Evolutionary conservation across 768 basidiomycete species (phyloP).

Genomic region (Podaxis sp.): DNA sequence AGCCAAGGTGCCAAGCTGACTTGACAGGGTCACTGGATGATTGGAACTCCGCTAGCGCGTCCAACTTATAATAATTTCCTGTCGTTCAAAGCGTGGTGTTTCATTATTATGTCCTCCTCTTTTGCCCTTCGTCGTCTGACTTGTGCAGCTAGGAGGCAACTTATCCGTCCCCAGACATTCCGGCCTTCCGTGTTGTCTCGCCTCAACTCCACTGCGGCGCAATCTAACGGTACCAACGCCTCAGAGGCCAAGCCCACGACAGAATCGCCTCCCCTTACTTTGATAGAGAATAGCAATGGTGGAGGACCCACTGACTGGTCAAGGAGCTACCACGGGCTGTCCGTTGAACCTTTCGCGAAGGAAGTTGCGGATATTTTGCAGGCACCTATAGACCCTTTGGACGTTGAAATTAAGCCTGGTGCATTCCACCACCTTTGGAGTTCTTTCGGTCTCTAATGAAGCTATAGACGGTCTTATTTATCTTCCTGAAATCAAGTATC

Average conservation of each 20-base stretch:
- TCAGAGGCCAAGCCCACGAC: background rate
- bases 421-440: slow-evolving; percentile 20
- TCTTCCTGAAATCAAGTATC: slow-evolving; percentile 96
- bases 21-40: background rate
- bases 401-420: slow-evolving; percentile 96
- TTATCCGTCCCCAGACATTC: background rate
- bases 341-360: slow-evolving; percentile 70
- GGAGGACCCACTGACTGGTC: slow-evolving; percentile 75
- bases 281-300: slow-evolving; percentile 5
- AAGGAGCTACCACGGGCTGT: slow-evolving; percentile 80
- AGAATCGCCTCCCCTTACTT: background rate
- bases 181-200: background rate
- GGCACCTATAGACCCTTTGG: slow-evolving; percentile 69
- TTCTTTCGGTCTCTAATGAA: background rate
- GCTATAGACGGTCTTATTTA: slow-evolving; percentile 84
- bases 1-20: slow-evolving; percentile 14
- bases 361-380: slow-evolving; percentile 73
- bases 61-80: background rate
- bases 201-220: background rate
- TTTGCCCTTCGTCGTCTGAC: slow-evolving; percentile 7
- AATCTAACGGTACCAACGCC: background rate
- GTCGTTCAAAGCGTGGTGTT: background rate
- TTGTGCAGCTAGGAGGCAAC: background rate
- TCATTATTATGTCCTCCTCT: slow-evolving; percentile 1
- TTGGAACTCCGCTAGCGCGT: slow-evolving; percentile 13